phyloP scores from a whole-genome alignment of 202 grass and related monocot genomes.

The Schoenoplectus tabernaemontani region DNA sequence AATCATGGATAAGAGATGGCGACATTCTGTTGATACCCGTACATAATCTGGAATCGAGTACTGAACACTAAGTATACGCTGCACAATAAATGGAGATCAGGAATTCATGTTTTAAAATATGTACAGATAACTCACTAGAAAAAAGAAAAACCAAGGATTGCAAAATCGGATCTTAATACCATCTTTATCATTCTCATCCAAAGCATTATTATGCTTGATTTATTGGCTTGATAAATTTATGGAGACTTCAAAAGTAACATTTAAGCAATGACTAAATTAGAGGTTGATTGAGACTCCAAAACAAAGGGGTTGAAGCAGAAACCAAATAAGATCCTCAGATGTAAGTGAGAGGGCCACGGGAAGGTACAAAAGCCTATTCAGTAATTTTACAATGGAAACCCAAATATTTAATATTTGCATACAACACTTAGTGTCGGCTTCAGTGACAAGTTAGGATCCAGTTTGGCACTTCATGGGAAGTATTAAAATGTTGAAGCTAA shows the following conservation, averaged over 20 bases:
- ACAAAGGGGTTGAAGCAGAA: not conserved
- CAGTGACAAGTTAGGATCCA: not conserved
- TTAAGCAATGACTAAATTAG: not conserved
- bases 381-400: not conserved
- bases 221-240: not conserved
- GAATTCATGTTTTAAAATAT: not conserved
- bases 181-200: not conserved
- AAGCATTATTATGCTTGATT: not conserved
- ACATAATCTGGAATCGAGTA: constrained; percentile 73
- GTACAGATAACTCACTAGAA: not conserved
- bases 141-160: not conserved
- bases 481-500: not conserved
- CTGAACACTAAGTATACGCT: constrained; percentile 89
- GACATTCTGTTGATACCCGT: constrained; percentile 78
- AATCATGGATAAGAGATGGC: constrained; percentile 79
- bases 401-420: constrained; percentile 3
- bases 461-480: not conserved
- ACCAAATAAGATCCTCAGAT: not conserved
- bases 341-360: not conserved
- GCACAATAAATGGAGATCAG: constrained; percentile 19
- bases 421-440: not conserved
- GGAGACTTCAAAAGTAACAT: not conserved
- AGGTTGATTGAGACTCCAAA: not conserved
- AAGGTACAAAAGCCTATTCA: no score
- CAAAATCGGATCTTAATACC: not conserved